Percentiles rank a stretch among this genome's conserved stretches.
Evolutionary conservation across 495 filamentous ascomycete genomes (phyloP).

Genomic region (Neurospora sp.): DNA sequence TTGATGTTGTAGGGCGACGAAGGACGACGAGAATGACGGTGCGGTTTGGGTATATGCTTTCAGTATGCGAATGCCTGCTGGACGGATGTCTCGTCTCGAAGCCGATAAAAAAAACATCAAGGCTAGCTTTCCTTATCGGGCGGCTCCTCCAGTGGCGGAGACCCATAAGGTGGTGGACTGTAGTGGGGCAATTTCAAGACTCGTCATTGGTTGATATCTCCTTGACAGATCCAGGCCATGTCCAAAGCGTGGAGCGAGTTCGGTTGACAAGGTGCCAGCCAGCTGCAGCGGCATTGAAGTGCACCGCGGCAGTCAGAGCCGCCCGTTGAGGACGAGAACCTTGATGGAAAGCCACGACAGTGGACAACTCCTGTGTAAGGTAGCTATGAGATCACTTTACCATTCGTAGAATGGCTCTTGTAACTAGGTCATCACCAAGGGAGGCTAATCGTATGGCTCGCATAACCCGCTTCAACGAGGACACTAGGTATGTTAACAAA

Average conservation of each 20-base stretch:
- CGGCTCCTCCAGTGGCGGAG: not conserved
- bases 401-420: not conserved
- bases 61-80: not conserved
- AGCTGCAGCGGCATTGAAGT: not conserved
- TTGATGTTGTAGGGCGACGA: not conserved
- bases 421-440: not conserved
- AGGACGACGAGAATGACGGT: not conserved
- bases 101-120: slow-evolving; percentile 7
- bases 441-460: not conserved
- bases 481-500: not conserved
- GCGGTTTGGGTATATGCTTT: not conserved
- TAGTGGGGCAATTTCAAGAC: not conserved
- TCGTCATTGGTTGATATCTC: not conserved
- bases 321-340: not conserved
- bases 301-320: not conserved
- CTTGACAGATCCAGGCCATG: not conserved
- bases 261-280: not conserved
- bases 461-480: not conserved
- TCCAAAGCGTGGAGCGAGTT: not conserved
- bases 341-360: not conserved
- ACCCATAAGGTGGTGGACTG: not conserved
- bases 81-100: not conserved
- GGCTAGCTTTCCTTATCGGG: not conserved
- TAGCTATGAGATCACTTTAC: not conserved
- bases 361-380: not conserved